Evolutionary conservation across 495 filamentous ascomycete genomes (phyloP).

Genomic region (Aspergillus hancockii): DNA sequence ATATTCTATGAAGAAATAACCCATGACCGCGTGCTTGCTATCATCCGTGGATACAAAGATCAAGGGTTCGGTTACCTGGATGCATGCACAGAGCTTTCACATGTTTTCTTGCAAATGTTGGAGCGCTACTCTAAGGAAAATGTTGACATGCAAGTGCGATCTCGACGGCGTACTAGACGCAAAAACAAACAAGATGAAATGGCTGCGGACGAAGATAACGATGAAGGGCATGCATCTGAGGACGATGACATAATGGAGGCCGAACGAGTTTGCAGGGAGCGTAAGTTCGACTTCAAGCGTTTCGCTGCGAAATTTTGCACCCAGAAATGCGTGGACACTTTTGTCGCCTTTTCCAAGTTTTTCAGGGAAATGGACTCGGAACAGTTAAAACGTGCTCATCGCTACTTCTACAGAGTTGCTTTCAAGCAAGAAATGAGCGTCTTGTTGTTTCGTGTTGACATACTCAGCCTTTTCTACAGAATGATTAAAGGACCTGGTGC

Average conservation of each 20-base stretch:
- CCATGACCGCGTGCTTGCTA: slow-evolving; percentile 78
- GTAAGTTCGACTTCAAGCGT: slow-evolving; percentile 90
- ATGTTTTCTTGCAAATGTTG: slow-evolving; percentile 89
- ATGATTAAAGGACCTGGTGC: slow-evolving; percentile 91
- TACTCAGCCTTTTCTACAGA: slow-evolving; percentile 80
- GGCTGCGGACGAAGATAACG: slow-evolving; percentile 32
- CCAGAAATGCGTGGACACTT: slow-evolving; percentile 86
- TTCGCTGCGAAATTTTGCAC: slow-evolving; percentile 79
- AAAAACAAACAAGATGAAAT: slow-evolving; percentile 63
- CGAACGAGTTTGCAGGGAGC: slow-evolving; percentile 69
- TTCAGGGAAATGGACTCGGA: slow-evolving; percentile 78
- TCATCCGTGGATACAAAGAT: slow-evolving; percentile 81
- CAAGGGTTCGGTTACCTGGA: slow-evolving; percentile 94
- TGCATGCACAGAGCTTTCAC: slow-evolving; percentile 84
- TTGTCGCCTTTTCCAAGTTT: slow-evolving; percentile 73
- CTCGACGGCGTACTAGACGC: slow-evolving; percentile 63
- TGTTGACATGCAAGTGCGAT: slow-evolving; percentile 86
- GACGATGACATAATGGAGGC: slow-evolving; percentile 73
- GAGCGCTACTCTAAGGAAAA: slow-evolving; percentile 96
- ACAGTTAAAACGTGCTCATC: slow-evolving; percentile 90
- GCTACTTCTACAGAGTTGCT: slow-evolving; percentile 91
- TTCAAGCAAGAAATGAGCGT: slow-evolving; percentile 92
- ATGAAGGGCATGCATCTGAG: slow-evolving; percentile 64
- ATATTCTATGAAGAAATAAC: slow-evolving; percentile 98
- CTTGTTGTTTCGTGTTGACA: slow-evolving; percentile 86